A percentile compares a stretch with the other conserved stretches of the same genome.
phyloP scores from a whole-genome alignment of 305 asterid species.

The Ilex paraguariensis region DNA sequence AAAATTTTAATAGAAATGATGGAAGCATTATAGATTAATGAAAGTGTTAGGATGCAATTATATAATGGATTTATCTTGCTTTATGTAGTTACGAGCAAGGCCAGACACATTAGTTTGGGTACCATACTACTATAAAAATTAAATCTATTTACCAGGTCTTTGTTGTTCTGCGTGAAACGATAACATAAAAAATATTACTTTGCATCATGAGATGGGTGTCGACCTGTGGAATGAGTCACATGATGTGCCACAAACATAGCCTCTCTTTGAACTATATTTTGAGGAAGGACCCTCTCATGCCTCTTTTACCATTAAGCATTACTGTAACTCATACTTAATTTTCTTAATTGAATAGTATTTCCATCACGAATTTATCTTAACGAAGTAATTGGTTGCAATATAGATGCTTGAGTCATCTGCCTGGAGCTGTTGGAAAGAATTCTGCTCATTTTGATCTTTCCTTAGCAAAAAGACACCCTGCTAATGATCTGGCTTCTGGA shows the following conservation, averaged over 20 bases:
- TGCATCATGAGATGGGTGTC: too few species aligned
- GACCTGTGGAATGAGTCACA: too few species aligned
- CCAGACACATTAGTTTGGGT: too few species aligned
- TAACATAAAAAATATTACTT: too few species aligned
- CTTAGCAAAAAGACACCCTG: conserved; percentile 56
- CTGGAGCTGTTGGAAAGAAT: conserved; percentile 88
- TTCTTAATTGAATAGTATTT: not conserved
- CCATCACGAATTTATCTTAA: conserved; percentile 11
- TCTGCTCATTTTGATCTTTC: conserved; percentile 91
- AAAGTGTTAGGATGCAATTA: too few species aligned
- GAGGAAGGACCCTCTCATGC: not conserved
- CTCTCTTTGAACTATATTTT: not conserved
- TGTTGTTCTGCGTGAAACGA: too few species aligned
- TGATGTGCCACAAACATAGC: not conserved
- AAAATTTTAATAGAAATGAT: too few species aligned
- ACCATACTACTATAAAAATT: too few species aligned
- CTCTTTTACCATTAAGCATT: not conserved
- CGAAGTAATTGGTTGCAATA: conserved; percentile 24
- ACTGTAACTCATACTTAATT: not conserved
- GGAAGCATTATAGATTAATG: too few species aligned
- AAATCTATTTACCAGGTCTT: too few species aligned
- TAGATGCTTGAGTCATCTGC: conserved; percentile 96
- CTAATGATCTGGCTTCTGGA: conserved; percentile 44
- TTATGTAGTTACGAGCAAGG: too few species aligned
- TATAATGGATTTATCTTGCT: too few species aligned